phyloP scores from a whole-genome alignment of 2,329 filamentous ascomycete genomes.

The Cercospora zeina region DNA sequence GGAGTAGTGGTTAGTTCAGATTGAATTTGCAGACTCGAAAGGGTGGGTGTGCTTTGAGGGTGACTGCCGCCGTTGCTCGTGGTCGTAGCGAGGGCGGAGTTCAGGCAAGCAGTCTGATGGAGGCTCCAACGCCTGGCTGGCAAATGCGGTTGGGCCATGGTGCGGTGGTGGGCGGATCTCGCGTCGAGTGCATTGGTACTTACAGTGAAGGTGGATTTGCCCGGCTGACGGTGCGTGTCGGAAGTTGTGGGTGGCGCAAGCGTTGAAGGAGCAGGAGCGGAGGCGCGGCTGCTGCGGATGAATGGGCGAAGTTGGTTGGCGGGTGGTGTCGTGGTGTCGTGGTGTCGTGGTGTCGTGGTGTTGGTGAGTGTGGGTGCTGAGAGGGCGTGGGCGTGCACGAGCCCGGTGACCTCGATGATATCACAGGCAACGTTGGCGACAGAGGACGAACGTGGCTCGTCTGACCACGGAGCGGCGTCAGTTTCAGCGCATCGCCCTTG shows the following conservation, averaged over 20 bases:
- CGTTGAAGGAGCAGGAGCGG: conserved; percentile 14
- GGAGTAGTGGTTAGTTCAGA: conserved; percentile 15
- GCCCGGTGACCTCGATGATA: conserved; percentile 3
- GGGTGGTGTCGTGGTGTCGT: too few species aligned
- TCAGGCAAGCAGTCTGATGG: conserved; percentile 1
- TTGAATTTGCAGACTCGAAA: background rate
- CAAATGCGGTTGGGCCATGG: background rate
- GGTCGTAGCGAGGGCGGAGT: background rate
- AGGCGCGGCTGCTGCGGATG: conserved; percentile 10
- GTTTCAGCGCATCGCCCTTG: background rate
- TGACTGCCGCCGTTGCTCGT: conserved; percentile 11
- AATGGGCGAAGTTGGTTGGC: conserved; percentile 7
- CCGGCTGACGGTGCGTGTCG: conserved; percentile 3
- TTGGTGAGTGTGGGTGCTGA: background rate
- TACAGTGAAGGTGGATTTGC: conserved; percentile 1
- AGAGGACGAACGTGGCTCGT: conserved; percentile 1
- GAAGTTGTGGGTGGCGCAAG: conserved; percentile 14
- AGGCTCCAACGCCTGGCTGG: conserved; percentile 2
- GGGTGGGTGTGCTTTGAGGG: conserved; percentile 4
- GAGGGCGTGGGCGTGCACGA: background rate
- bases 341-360: background rate
- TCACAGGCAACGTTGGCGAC: background rate
- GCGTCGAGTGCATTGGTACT: background rate
- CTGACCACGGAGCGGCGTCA: background rate
- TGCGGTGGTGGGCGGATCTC: background rate